Base-by-base conservation (phyloP, 2,329 filamentous ascomycete species). In the Plenodomus tracheiphilus region DNA sequence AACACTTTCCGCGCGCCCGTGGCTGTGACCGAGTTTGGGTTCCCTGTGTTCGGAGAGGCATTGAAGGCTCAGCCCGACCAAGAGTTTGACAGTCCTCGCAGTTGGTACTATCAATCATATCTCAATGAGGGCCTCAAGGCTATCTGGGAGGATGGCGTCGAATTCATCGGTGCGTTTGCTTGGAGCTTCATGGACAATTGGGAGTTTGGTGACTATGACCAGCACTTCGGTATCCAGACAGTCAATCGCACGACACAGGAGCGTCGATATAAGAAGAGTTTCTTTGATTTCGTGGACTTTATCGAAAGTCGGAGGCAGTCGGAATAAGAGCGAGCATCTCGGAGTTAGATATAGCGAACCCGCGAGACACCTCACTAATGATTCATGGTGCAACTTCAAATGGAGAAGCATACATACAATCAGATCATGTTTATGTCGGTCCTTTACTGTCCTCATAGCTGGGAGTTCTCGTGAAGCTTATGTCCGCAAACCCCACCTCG, bases 261-360 rank as follows among this genome's bases (percentile, higher is more conserved):
- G 52, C 64, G 81, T 19, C 62, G 71, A 34, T 83, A 78, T 44
- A 84, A 83, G 70, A 81, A 81, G 71, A 82, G 79, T 41, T 81
- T 84, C 56, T 84, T 84, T 57, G 81, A 83, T 45, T 62, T 79
- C 56, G 78, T 83, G 15, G 79, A 83, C 56, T 82, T 82, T 49
- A 65, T 81, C 7, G 65, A 65, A 44, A 66, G 62, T 40, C 54
- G 59, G 45, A 53, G 59, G 28, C 54, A 59, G 38, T 19, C 13
- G 20, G 43, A 15, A 15, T 57, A 32, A 11, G 9, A 10, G 28
- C 28, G 28, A 32, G 6, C 9, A 32, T 11, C 13, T 32, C 28
- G 28, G 28, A 32, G 28, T 15, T 4, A 32, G 28, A 32, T 11
- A 8, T 7, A 32, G 28, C 28, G 28, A 32, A 11, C 4, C 28